Conservation (phyloP, 768 basidiomycete genomes). For the Tephrocybe rancida region DNA sequence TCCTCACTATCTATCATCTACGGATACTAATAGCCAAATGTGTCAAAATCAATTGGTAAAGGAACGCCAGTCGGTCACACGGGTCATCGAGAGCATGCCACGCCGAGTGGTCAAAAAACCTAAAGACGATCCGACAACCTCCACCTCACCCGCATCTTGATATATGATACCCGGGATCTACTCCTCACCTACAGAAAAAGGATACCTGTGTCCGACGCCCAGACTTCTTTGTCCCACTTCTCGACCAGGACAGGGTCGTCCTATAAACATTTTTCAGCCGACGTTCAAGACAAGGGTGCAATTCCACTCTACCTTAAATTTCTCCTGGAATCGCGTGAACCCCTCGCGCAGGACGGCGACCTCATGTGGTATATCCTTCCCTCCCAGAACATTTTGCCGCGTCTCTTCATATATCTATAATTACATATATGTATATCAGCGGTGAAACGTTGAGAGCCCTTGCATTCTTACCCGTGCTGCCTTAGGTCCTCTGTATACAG, state of each 20-base stretch:
- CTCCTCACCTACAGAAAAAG: not conserved
- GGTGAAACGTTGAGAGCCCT: not conserved
- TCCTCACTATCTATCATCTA: constrained; percentile 3
- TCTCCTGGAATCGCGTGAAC: constrained; percentile 69
- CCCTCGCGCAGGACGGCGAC: constrained; percentile 73
- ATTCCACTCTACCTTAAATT: constrained; percentile 56
- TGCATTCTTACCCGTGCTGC: constrained; percentile 62
- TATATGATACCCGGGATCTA: not conserved
- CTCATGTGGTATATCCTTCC: constrained; percentile 47
- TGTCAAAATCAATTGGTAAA: constrained; percentile 58
- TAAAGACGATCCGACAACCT: constrained; percentile 17
- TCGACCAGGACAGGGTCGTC: constrained; percentile 73
- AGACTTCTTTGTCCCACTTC: constrained; percentile 72
- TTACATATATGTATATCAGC: constrained; percentile 7
- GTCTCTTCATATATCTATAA: constrained; percentile 69
- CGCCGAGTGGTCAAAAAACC: constrained; percentile 51
- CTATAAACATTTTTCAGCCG: constrained; percentile 21
- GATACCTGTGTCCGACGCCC: constrained; percentile 41
- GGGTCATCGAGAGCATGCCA: constrained; percentile 64
- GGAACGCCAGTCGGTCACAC: constrained; percentile 57
- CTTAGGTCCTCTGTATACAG: constrained; percentile 63
- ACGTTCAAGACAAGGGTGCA: not conserved
- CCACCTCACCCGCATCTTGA: constrained; percentile 1
- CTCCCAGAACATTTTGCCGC: constrained; percentile 48
- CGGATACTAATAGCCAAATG: constrained; percentile 55